These are phyloP conservation scores for Hamigera avellanea DNA, from an alignment of 495 filamentous ascomycete genomes.

Conservation along the genomic window DNA sequence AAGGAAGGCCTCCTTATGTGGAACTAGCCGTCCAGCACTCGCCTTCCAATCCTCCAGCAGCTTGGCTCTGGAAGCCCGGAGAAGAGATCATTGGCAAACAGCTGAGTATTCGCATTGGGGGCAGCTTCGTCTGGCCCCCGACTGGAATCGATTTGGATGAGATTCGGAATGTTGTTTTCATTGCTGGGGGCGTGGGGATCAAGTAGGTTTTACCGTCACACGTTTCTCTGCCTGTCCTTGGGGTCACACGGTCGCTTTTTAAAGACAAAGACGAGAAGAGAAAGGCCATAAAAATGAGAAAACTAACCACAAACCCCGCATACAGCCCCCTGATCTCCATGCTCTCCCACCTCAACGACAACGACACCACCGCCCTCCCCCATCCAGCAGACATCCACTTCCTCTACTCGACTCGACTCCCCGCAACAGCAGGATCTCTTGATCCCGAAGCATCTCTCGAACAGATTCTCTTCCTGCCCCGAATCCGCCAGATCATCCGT, in stretches of 20 bases:
- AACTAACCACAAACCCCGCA: constrained; percentile 3
- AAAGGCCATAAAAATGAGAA: not conserved
- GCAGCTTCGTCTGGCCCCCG: constrained; percentile 69
- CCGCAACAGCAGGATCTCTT: constrained; percentile 3
- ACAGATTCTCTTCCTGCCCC: constrained; percentile 49
- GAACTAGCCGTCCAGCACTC: constrained; percentile 65
- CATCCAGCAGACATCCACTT: constrained; percentile 21
- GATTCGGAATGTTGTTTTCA: constrained; percentile 51
- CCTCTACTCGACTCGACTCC: constrained; percentile 33
- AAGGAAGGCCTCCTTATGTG: constrained; percentile 38
- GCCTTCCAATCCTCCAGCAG: constrained; percentile 54
- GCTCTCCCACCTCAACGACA: constrained; percentile 32
- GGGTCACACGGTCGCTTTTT: no score
- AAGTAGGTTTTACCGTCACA: constrained; percentile 36
- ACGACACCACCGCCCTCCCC: constrained; percentile 6
- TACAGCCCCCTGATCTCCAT: constrained; percentile 49
- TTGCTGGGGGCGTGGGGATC: constrained; percentile 78
- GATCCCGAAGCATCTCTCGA: constrained; percentile 36
- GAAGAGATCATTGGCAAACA: constrained; percentile 43
- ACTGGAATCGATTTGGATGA: constrained; percentile 20
- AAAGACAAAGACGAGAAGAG: no score
- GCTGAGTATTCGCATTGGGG: constrained; percentile 61
- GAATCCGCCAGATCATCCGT: constrained; percentile 30
- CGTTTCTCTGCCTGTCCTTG: no score
- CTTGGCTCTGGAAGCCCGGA: constrained; percentile 57